Base-by-base conservation (phyloP, 306 rosid species). In the Canavalia gladiata region DNA sequence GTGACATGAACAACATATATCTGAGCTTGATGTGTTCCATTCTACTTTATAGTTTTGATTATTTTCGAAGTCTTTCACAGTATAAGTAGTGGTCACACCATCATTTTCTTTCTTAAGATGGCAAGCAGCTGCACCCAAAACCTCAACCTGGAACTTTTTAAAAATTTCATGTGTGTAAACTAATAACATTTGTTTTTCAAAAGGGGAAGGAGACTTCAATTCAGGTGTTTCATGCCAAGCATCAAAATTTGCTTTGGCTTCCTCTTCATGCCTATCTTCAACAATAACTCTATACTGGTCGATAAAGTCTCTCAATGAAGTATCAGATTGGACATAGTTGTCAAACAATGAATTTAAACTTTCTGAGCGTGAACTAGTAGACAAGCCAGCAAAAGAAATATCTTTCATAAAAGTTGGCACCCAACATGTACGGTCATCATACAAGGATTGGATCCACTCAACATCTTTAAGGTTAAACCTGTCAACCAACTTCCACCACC, bases 151-250 rank as follows among this genome's bases (percentile, higher is more conserved):
- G 56, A 89, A 89, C 77, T 82, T 89, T 56, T 78, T 83, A 47
- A 82, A 89, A 72, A 86, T 84, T 79, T 89, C 92, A 50, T 84
- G 90, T 3, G 92, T 89, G 71, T 89, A 89, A 54, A 89, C 83
- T 35, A 58, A 72, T 59, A 83, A 57, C 84, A 89, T 59, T 70
- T 89, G 92, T 58, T 89, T 89, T 72, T 89, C 92, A 68, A 89
- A 89, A 28, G 92, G 92, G 55, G 92, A 89, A 76, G 92, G 92
- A 54, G 92, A 89, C 72, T 82, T 89, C 84, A 89, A 77, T 55
- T 89, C 92, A 18, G 92, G 88, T 29, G 92, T 86, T 82, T 89
- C 92, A 84, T 89, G 92, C 90, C 92, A 89, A 6, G 92, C 88
- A 86, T 89, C 92, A 84, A 89, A 89, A 80, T 82, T 86, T 89